Conservation (phyloP, 768 basidiomycete species). For the Mrakia hoshinonis region DNA sequence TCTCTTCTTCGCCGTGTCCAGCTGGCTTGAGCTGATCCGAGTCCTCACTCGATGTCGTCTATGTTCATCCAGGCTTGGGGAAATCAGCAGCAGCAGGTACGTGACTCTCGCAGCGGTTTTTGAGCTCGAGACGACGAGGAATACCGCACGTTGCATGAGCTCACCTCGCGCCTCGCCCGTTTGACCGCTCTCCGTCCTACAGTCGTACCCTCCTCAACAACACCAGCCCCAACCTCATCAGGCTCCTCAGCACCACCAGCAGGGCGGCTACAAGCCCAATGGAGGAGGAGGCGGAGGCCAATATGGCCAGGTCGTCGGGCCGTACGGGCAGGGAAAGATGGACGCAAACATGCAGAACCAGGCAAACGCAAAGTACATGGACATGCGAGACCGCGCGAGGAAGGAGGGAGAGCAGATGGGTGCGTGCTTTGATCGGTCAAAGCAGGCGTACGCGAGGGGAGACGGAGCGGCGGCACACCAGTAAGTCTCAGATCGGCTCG, state of each 20-base stretch:
- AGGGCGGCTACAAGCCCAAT: neutral
- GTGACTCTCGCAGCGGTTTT: neutral
- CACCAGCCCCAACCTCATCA: constrained; percentile 19
- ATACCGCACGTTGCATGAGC: too few species aligned
- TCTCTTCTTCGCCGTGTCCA: neutral
- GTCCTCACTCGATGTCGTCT: too few species aligned
- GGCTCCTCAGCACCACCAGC: constrained; percentile 12
- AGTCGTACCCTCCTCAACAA: constrained; percentile 22
- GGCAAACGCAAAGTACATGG: constrained; percentile 57
- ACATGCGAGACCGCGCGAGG: constrained; percentile 65
- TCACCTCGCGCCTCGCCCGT: neutral
- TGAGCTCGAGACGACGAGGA: too few species aligned
- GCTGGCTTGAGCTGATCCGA: neutral
- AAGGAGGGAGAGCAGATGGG: constrained; percentile 57
- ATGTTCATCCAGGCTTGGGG: neutral
- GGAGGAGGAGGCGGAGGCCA: constrained; percentile 1
- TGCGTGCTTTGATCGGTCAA: constrained; percentile 47
- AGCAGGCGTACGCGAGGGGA: constrained; percentile 59
- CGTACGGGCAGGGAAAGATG: constrained; percentile 28
- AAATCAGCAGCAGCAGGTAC: neutral
- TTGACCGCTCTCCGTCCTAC: neutral
- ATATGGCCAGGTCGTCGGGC: constrained; percentile 26
- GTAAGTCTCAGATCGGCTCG: neutral
- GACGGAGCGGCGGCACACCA: constrained; percentile 74
- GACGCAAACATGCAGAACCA: constrained; percentile 49